Evolutionary conservation across 2,329 filamentous ascomycete species (phyloP), one percentile per base, ranked within the genome.

Genomic region (Aspergillus spinulosporus): DNA sequence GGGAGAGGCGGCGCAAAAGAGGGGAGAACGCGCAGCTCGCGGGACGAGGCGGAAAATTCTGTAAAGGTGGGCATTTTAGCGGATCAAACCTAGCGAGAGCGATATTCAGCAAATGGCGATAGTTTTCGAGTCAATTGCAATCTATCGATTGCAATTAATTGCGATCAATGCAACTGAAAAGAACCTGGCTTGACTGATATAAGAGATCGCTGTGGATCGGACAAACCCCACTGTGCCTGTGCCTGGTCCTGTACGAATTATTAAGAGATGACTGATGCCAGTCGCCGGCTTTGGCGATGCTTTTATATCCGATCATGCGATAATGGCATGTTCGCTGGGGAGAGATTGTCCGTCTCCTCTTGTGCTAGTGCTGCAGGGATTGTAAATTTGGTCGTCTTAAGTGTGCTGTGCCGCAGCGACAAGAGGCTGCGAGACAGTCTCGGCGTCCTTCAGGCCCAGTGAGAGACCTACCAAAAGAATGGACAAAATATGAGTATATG

Each of bases 1-100:
- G 76, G 76, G 3, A 78, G 65, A 15, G 74, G 73, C 32, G 68
- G 67, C 8, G 71, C 72, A 56, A 75, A 74, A 5, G 73, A 74
- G 12, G 73, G 74, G 11, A 72, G 66, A 8, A 75, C 69, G 51
- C 74, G 73, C 4, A 76, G 64, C 52, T 76, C 72, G 14, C 74
- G 72, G 36, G 69, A 69, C 26, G 63, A 63, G 26, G 64, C 59
- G 1, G 73, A 59, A 58, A 63, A 65, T 56, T 76, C 73, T 37
- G 70, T 68, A 58, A 76, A 76, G n/a, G 74, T 70, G 21, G 73
- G 74, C 74, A 76, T 76, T 7, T 5, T n/a, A 11, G 29, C 34
- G 9, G n/a, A 4, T 37, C 9, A 12, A 21, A 21, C 21, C 21
- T 37, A 4, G 11, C 4, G 34, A 37, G 11, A 12, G 34, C 4